Conservation (phyloP, 164 flowering plant species). For the Stephania japonica region DNA sequence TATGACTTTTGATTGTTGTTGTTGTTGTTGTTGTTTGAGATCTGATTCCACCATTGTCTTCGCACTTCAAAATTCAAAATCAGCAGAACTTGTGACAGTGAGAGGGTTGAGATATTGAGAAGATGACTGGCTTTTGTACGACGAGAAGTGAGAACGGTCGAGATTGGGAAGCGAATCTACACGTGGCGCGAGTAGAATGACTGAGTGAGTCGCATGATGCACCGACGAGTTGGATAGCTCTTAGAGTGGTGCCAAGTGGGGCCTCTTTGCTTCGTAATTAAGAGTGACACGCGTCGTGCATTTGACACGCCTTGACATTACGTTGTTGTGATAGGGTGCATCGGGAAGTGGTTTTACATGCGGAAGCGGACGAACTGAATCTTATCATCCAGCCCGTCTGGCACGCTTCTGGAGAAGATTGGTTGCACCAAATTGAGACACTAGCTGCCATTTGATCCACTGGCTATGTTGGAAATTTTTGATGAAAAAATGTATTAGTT, state of each 20-base stretch:
- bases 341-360: not conserved
- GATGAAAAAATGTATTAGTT: too few relatives aligned
- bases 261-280: not conserved
- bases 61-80: not conserved
- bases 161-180: not conserved
- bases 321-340: not conserved
- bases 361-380: not conserved
- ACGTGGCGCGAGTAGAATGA: not conserved
- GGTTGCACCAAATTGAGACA: too few relatives aligned
- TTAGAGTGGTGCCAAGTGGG: too few relatives aligned
- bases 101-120: too few relatives aligned
- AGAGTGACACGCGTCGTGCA: not conserved
- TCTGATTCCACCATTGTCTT: not conserved
- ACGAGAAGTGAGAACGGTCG: not conserved
- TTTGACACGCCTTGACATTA: not conserved
- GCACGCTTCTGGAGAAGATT: too few relatives aligned
- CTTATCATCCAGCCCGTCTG: not conserved
- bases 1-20: not conserved
- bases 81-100: not conserved
- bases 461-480: too few relatives aligned
- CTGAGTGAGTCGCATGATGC: not conserved
- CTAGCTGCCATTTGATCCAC: too few relatives aligned
- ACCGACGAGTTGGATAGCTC: not conserved
- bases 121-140: not conserved
- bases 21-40: not conserved